These are phyloP conservation scores for Ogataea haglerorum DNA, from an alignment of 805 yeast genomes.

Conservation along the genomic window DNA sequence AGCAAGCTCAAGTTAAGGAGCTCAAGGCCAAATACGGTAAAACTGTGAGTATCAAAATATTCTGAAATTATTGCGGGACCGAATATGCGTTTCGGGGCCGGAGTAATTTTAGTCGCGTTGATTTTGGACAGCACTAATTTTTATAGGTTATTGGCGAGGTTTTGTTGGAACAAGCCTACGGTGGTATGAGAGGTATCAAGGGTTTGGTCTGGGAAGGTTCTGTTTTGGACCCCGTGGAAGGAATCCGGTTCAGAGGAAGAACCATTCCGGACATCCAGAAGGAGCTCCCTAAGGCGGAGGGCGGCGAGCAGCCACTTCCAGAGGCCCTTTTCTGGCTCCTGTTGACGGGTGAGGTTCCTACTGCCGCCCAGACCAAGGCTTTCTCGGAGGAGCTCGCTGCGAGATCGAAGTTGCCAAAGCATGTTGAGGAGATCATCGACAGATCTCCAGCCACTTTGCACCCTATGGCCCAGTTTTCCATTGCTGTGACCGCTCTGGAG, in stretches of 20 bases:
- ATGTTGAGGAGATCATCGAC: slow-evolving; percentile 70
- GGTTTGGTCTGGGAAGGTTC: slow-evolving; percentile 89
- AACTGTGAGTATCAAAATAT: slow-evolving; percentile 47
- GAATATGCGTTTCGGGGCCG: slow-evolving; percentile 8
- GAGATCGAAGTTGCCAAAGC: slow-evolving; percentile 73
- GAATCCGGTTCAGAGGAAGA: slow-evolving; percentile 81
- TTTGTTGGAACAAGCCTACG: slow-evolving; percentile 75
- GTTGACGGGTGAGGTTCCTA: slow-evolving; percentile 80
- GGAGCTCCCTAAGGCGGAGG: slow-evolving; percentile 71
- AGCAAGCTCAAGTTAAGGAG: slow-evolving; percentile 85
- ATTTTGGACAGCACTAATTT: neutral
- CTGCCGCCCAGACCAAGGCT: slow-evolving; percentile 64
- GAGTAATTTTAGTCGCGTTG: slow-evolving; percentile 2
- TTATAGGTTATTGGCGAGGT: slow-evolving; percentile 62
- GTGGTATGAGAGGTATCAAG: slow-evolving; percentile 89
- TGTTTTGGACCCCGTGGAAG: slow-evolving; percentile 79
- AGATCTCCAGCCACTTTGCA: slow-evolving; percentile 71
- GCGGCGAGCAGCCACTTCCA: slow-evolving; percentile 63
- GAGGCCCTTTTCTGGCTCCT: slow-evolving; percentile 82
- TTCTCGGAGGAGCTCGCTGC: slow-evolving; percentile 76
- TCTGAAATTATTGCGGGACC: neutral
- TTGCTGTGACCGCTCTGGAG: slow-evolving; percentile 79
- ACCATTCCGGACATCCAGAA: slow-evolving; percentile 77
- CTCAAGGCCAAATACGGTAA: slow-evolving; percentile 89
- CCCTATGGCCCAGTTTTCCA: slow-evolving; percentile 89